Percentiles rank a stretch among this genome's conserved stretches.
Conservation (phyloP, 768 basidiomycete species). For the Russula foetens region DNA sequence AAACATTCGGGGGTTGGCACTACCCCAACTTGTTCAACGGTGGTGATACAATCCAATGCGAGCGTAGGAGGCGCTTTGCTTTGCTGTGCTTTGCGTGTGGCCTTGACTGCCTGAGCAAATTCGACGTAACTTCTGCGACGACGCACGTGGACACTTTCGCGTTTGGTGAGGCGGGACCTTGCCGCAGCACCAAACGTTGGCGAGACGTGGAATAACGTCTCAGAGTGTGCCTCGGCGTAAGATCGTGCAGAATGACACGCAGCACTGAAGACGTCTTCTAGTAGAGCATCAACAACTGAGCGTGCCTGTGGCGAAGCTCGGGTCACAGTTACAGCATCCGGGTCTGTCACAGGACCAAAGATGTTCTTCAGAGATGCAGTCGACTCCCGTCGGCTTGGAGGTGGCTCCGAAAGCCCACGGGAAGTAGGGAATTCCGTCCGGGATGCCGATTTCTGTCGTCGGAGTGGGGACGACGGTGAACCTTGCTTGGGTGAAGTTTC, state of each 20-base stretch:
- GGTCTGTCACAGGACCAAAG: conserved; percentile 43
- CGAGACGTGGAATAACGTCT: conserved; percentile 54
- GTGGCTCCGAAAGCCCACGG: conserved; percentile 8
- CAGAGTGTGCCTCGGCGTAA: conserved; percentile 53
- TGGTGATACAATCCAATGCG: conserved; percentile 2
- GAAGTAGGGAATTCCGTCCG: conserved; percentile 1
- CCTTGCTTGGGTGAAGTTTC: conserved; percentile 14
- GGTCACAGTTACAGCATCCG: conserved; percentile 54
- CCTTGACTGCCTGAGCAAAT: not conserved
- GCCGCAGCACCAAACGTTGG: conserved; percentile 52
- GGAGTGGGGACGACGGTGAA: conserved; percentile 1
- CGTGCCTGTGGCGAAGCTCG: conserved; percentile 61
- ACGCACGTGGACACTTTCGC: conserved; percentile 63
- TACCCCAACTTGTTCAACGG: not conserved
- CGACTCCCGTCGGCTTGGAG: conserved; percentile 43
- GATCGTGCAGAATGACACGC: conserved; percentile 59
- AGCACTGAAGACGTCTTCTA: conserved; percentile 77
- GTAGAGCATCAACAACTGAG: conserved; percentile 62
- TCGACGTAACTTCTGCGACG: conserved; percentile 43
- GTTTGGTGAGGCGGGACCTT: conserved; percentile 48
- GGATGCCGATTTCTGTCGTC: not conserved
- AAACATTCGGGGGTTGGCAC: conserved; percentile 7
- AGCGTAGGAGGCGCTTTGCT: conserved; percentile 3
- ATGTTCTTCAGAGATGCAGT: conserved; percentile 55
- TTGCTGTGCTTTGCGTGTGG: not conserved